Conservation (phyloP, 768 basidiomycete species). For the Tricholomella constricta region DNA sequence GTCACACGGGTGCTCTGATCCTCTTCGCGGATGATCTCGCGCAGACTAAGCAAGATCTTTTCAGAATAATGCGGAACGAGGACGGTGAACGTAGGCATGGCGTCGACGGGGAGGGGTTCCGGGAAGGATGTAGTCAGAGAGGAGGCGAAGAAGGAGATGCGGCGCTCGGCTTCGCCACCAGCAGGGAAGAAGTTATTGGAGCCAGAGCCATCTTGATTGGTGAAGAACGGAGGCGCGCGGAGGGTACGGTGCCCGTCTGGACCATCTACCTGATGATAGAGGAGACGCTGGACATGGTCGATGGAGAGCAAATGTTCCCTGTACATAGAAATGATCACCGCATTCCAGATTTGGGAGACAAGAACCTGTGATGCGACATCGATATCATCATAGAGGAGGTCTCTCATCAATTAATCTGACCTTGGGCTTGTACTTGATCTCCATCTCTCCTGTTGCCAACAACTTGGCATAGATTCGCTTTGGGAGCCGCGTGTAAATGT, state of each 20-base stretch:
- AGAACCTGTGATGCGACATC: constrained; percentile 55
- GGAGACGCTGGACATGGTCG: constrained; percentile 94
- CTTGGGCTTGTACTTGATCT: constrained; percentile 99
- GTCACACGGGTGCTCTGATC: constrained; percentile 97
- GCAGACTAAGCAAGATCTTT: constrained; percentile 93
- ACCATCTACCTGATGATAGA: constrained; percentile 95
- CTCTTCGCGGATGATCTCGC: constrained; percentile 98
- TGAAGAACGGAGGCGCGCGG: constrained; percentile 98
- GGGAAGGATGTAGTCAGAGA: constrained; percentile 95
- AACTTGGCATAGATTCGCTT: constrained; percentile 99
- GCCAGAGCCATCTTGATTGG: constrained; percentile 76
- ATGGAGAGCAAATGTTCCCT: constrained; percentile 97
- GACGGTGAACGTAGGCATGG: constrained; percentile 99
- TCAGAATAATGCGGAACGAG: constrained; percentile 99
- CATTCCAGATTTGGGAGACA: constrained; percentile 99
- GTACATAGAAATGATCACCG: constrained; percentile 99
- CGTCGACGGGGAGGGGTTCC: constrained; percentile 93
- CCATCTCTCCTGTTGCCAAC: constrained; percentile 95
- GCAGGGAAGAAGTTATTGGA: constrained; percentile 89
- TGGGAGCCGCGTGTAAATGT: constrained; percentile 93
- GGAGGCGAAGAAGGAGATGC: constrained; percentile 98
- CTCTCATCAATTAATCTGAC: constrained; percentile 33
- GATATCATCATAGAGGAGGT: not conserved
- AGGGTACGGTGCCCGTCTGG: constrained; percentile 88
- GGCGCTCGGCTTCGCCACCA: constrained; percentile 94